These are phyloP conservation scores for Eragrostis curvula DNA, from an alignment of 176 grass and related monocot genomes.

Conservation along the genomic window DNA sequence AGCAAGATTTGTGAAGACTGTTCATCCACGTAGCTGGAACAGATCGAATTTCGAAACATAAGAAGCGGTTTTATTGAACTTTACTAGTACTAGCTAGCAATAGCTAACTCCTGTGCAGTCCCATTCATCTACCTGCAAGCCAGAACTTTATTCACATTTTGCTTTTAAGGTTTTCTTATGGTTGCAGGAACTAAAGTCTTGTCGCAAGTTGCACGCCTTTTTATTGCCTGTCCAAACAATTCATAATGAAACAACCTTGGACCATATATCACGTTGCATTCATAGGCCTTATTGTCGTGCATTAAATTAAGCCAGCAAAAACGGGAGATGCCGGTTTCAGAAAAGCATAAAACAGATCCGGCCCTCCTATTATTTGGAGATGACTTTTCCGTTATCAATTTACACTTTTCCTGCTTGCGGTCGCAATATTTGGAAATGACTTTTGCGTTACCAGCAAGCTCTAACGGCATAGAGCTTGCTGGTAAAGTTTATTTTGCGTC, in stretches of 20 bases:
- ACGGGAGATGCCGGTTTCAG: neutral
- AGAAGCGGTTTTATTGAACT: neutral
- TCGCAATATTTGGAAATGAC: neutral
- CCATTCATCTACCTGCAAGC: neutral
- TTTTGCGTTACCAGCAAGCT: no score
- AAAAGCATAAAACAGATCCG: neutral
- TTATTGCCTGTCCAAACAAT: slow-evolving; percentile 10
- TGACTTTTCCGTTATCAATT: neutral
- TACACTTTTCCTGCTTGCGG: neutral
- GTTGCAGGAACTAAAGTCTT: neutral
- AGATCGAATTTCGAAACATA: neutral
- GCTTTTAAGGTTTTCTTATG: neutral
- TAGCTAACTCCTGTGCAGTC: neutral
- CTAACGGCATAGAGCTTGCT: neutral
- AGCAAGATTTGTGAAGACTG: neutral
- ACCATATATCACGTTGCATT: neutral
- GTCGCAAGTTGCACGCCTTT: neutral
- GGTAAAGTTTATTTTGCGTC: neutral
- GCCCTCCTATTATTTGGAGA: neutral
- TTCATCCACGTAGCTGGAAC: neutral
- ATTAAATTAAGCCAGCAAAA: neutral
- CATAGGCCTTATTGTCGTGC: neutral
- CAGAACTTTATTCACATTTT: neutral
- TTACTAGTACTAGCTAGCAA: neutral
- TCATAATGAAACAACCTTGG: slow-evolving; percentile 3